Base-by-base conservation (phyloP, 345 rosid genomes). In the Turnera subulata region DNA sequence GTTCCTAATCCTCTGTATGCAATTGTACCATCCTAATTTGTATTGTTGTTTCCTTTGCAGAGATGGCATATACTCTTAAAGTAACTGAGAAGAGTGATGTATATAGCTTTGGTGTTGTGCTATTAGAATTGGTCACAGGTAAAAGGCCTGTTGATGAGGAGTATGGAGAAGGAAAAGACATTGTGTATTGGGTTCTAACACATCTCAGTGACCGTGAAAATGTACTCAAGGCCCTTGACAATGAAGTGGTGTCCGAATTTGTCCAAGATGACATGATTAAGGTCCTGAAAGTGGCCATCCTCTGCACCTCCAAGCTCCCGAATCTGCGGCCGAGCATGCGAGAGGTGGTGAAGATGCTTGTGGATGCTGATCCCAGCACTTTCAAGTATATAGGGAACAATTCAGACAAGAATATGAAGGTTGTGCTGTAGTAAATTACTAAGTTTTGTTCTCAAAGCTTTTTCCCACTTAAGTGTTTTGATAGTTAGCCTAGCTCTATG, bases 21-120 rank as follows among this genome's bases (percentile, higher is more conserved):
- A n/a, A n/a, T n/a, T n/a, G n/a, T n/a, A n/a, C n/a, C n/a, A n/a
- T 29, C 29, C 62, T 61, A 20, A 50, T 20, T 17, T 26, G 7
- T 22, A 7, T 21, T n/a, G 8, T 23, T 38, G 5, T 59, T 66
- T 47, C 35, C 22, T 45, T 16, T 72, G 67, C 68, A 92, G 98
- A 92, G 80, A 73, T 86, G 49, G 97, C 96, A 49, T 92, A 92
- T 54, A 69, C 89, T 10, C 68, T 62, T 22, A 83, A 86, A 55
- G 86, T 80, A 0, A 84, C 80, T 0, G 88, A 82, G 57, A 92
- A 86, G 76, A 86, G 84, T 26, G 98, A 92, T 6, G 95, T 89
- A 7, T 86, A 84, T 62, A 89, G 97, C 59, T 89, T 82, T 10
- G 97, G 98, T 0, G 89, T 92, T 24, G 97, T 92, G 58, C 85